Conservation (phyloP, 2,329 filamentous ascomycete species). For the Atkinsonella texensis region DNA sequence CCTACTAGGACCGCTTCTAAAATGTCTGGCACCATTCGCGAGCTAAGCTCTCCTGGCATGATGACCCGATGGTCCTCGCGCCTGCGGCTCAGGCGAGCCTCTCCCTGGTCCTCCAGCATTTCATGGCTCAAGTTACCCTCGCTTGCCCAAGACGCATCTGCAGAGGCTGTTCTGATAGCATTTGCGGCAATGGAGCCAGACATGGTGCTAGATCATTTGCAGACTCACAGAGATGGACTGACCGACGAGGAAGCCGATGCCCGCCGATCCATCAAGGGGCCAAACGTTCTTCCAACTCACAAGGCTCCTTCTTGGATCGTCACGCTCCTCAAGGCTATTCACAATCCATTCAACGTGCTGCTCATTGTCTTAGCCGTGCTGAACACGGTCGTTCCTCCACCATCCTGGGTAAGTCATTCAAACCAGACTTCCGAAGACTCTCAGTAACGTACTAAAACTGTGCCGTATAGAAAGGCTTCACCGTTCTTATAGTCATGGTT, state of each 20-base stretch:
- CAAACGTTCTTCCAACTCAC: constrained; percentile 14
- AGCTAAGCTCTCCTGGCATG: background rate
- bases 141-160: constrained; percentile 7
- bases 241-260: constrained; percentile 10
- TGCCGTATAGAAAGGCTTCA: constrained; percentile 9
- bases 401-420: constrained; percentile 7
- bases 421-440: background rate
- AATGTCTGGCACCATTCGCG: constrained; percentile 4
- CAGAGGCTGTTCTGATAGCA: constrained; percentile 11
- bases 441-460: too few relatives aligned
- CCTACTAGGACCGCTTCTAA: background rate
- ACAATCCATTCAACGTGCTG: constrained; percentile 16
- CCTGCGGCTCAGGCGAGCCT: background rate
- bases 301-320: constrained; percentile 15
- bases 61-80: constrained; percentile 1
- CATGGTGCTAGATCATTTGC: constrained; percentile 11
- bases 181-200: constrained; percentile 12
- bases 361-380: constrained; percentile 15
- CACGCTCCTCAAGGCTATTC: constrained; percentile 15
- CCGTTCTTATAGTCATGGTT: constrained; percentile 16
- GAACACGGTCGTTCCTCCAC: constrained; percentile 12
- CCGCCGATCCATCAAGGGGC: constrained; percentile 12
- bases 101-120: constrained; percentile 2
- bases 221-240: constrained; percentile 12
- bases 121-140: constrained; percentile 7